phyloP scores from a whole-genome alignment of 495 filamentous ascomycete species.

The Aspergillus incahuasiensis region DNA sequence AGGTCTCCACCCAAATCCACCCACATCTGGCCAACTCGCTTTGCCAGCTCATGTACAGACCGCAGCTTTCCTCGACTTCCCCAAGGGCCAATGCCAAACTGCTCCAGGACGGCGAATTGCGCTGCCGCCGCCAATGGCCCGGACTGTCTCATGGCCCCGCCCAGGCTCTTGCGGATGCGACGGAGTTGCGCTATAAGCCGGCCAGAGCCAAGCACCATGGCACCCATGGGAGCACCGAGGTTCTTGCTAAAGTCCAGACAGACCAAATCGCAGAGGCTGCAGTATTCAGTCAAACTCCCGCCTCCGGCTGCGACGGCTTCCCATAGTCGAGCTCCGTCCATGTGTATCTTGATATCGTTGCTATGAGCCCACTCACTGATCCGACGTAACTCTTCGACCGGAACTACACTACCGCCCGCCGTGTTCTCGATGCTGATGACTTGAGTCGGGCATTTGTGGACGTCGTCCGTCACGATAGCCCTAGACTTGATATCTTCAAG shows the following conservation, averaged over 20 bases:
- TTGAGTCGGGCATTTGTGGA: not conserved
- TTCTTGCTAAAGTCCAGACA: constrained; percentile 2
- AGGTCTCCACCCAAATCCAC: not conserved
- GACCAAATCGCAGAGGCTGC: not conserved
- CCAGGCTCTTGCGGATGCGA: not conserved
- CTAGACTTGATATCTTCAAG: not conserved
- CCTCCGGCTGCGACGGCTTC: not conserved
- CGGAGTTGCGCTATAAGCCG: not conserved
- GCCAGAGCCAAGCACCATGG: not conserved
- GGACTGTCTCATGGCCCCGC: not conserved
- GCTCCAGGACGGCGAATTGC: not conserved
- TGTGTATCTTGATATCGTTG: not conserved
- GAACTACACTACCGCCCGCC: not conserved
- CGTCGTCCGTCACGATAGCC: not conserved
- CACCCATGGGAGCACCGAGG: constrained; percentile 1
- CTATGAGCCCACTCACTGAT: not conserved
- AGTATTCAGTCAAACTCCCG: not conserved
- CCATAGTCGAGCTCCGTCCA: not conserved
- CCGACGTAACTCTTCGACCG: not conserved
- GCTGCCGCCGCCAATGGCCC: not conserved
- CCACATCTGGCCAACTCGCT: not conserved
- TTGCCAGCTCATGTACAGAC: not conserved
- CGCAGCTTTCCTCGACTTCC: not conserved
- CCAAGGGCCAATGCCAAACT: not conserved
- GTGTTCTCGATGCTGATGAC: constrained; percentile 2